Evolutionary conservation across 768 basidiomycete species (phyloP).

Genomic region (Phaeotremella skinneri): DNA sequence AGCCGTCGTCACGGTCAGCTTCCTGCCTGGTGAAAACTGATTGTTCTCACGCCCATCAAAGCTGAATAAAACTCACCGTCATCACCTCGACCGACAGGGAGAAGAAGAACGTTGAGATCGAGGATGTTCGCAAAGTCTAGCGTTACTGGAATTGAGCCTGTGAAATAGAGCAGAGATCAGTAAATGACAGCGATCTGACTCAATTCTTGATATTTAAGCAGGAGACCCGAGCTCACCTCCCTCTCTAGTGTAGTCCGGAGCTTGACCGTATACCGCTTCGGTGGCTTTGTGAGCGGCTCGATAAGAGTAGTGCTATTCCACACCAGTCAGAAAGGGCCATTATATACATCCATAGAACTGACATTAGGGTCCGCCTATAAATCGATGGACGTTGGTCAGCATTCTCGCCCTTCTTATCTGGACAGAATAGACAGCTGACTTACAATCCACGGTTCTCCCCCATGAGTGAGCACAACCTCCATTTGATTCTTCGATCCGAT

Average conservation of each 20-base stretch:
- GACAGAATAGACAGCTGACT: conserved; percentile 16
- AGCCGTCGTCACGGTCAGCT: background rate
- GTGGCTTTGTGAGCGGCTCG: conserved; percentile 82
- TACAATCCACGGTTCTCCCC: conserved; percentile 85
- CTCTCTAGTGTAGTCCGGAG: conserved; percentile 53
- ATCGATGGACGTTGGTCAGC: conserved; percentile 4
- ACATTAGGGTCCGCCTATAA: conserved; percentile 43
- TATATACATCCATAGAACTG: background rate
- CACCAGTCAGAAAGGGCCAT: conserved; percentile 52
- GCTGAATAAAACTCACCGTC: conserved; percentile 77
- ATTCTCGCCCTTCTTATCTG: background rate
- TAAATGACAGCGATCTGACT: background rate
- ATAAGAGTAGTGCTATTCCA: conserved; percentile 83
- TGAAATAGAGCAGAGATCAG: background rate
- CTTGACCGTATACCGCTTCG: conserved; percentile 56
- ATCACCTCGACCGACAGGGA: conserved; percentile 91
- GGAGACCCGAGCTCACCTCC: conserved; percentile 41
- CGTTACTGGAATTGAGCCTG: conserved; percentile 86
- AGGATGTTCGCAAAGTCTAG: conserved; percentile 88
- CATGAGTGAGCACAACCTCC: conserved; percentile 67
- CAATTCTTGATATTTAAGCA: no score
- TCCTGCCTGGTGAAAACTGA: background rate
- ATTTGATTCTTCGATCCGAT: conserved; percentile 80
- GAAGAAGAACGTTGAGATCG: conserved; percentile 77
- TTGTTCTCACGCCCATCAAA: background rate